phyloP scores from a whole-genome alignment of 2,329 filamentous ascomycete genomes.

The Cladophialophora chaetospira region DNA sequence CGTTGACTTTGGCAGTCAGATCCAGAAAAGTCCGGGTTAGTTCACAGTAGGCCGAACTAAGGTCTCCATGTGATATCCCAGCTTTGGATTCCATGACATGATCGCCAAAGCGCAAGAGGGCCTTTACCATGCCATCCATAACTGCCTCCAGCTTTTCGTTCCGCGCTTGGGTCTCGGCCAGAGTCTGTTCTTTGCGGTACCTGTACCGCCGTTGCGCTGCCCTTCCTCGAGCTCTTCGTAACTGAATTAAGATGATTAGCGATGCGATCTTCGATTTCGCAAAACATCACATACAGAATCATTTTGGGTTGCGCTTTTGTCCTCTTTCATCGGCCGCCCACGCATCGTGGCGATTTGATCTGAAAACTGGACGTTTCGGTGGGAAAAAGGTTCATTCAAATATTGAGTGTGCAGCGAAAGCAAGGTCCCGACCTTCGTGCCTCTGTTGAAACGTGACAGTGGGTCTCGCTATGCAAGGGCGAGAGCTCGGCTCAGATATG shows the following conservation, averaged over 20 bases:
- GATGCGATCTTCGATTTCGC: neutral
- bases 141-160: conserved; percentile 5
- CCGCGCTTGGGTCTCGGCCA: neutral
- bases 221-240: conserved; percentile 5
- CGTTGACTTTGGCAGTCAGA: neutral
- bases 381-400: too few species aligned
- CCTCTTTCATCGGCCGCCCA: neutral
- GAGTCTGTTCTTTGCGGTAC: conserved; percentile 1
- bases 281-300: conserved; percentile 1
- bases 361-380: neutral
- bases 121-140: neutral
- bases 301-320: neutral
- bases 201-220: conserved; percentile 8
- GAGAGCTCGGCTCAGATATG: too few species aligned
- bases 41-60: neutral
- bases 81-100: neutral
- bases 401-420: too few species aligned
- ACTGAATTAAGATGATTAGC: conserved; percentile 4
- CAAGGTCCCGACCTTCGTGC: neutral
- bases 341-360: neutral
- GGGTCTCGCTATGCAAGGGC: neutral
- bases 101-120: conserved; percentile 1
- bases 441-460: neutral
- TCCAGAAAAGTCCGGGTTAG: neutral
- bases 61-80: neutral